These are phyloP conservation scores for Leonotis leonurus DNA, from an alignment of 257 asterid species.

Conservation along the genomic window DNA sequence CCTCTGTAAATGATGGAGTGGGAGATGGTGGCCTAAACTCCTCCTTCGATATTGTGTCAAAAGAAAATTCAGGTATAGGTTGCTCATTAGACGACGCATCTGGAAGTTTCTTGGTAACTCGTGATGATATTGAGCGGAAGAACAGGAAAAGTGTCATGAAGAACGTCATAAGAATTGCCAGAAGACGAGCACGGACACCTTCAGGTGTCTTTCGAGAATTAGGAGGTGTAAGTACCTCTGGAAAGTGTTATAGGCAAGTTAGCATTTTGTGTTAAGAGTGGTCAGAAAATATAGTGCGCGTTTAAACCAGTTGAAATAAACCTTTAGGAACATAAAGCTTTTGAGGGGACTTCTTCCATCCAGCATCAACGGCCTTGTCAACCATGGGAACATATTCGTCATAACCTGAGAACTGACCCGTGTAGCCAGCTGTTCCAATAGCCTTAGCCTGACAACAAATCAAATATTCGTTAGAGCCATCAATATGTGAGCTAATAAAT, in stretches of 20 bases:
- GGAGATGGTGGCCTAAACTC: constrained; percentile 85
- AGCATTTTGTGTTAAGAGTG: neutral
- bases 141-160: constrained; percentile 54
- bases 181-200: constrained; percentile 43
- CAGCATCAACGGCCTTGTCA: constrained; percentile 94
- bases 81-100: constrained; percentile 35
- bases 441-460: constrained; percentile 63
- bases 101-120: constrained; percentile 44
- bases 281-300: neutral
- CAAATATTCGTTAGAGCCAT: neutral
- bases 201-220: constrained; percentile 48
- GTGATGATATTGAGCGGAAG: constrained; percentile 46
- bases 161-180: constrained; percentile 63
- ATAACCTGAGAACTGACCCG: constrained; percentile 55
- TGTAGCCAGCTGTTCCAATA: constrained; percentile 48
- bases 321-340: constrained; percentile 55
- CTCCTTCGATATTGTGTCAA: constrained; percentile 42
- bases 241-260: constrained; percentile 5
- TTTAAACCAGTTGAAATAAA: constrained; percentile 15
- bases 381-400: constrained; percentile 99
- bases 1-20: constrained; percentile 62
- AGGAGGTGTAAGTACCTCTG: constrained; percentile 36
- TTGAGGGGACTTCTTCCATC: constrained; percentile 68
- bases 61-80: constrained; percentile 39
- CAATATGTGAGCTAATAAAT: too few species aligned